Conservation (phyloP, 2,329 filamentous ascomycete genomes). For the Fusarium luffae region DNA sequence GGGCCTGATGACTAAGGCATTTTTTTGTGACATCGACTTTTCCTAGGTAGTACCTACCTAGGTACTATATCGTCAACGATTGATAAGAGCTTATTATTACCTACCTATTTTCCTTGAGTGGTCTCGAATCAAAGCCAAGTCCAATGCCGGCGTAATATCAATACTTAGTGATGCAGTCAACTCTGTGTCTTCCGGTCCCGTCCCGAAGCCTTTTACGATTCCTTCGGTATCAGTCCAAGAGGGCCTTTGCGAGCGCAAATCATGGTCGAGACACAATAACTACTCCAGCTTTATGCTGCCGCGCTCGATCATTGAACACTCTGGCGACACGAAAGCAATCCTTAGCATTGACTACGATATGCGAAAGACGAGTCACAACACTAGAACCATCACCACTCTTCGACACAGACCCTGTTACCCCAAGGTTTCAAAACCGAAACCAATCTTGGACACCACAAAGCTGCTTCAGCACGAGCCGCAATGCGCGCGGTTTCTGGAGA, state of each 20-base stretch:
- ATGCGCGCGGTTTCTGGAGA: constrained; percentile 38
- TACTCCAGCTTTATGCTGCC: constrained; percentile 32
- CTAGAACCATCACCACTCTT: constrained; percentile 50
- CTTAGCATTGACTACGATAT: constrained; percentile 20
- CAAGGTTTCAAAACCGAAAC: constrained; percentile 21
- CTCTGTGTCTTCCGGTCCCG: constrained; percentile 59
- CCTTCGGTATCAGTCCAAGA: constrained; percentile 76
- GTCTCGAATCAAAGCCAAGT: constrained; percentile 12
- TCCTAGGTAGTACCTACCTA: constrained; percentile 5
- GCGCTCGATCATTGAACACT: constrained; percentile 26
- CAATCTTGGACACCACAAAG: constrained; percentile 23
- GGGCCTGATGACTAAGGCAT: constrained; percentile 33
- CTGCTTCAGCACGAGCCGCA: constrained; percentile 48
- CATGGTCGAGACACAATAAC: constrained; percentile 47
- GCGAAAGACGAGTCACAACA: constrained; percentile 26
- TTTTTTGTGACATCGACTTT: constrained; percentile 34
- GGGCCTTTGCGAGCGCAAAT: constrained; percentile 62
- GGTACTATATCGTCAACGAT: constrained; percentile 27
- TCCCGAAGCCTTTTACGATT: constrained; percentile 74
- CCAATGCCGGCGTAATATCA: constrained; percentile 33
- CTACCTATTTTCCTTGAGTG: constrained; percentile 2
- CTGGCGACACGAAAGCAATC: constrained; percentile 23
- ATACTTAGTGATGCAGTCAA: constrained; percentile 56
- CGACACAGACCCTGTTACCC: constrained; percentile 38
- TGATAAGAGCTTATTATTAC: constrained; percentile 17